Conservation (phyloP, 106 monocot species). For the Dendrobium catenatum region DNA sequence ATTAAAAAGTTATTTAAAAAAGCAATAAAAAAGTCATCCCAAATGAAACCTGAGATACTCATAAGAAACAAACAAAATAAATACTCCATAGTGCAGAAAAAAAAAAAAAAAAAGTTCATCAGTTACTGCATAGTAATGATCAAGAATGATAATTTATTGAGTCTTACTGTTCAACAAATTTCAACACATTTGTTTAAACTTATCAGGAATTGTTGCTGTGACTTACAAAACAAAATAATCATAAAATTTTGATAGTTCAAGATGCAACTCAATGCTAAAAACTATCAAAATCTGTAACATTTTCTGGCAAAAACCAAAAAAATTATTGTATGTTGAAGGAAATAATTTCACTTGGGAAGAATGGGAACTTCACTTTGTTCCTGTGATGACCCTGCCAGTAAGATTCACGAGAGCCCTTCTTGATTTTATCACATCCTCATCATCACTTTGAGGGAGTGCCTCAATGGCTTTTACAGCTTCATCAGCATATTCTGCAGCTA, state of each 20-base stretch:
- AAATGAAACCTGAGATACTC: too few species aligned
- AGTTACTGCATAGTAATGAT: too few species aligned
- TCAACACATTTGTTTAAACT: background rate
- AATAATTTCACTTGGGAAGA: background rate
- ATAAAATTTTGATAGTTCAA: background rate
- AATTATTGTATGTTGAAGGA: background rate
- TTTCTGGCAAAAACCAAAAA: too few species aligned
- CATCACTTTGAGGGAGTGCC: conserved; percentile 32
- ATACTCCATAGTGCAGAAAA: too few species aligned
- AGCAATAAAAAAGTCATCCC: too few species aligned
- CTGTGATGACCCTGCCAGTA: conserved; percentile 14
- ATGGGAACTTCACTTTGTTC: conserved; percentile 25
- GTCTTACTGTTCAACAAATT: background rate
- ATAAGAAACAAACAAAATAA: too few species aligned
- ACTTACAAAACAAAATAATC: background rate
- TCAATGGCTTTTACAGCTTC: conserved; percentile 40
- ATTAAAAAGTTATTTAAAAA: too few species aligned
- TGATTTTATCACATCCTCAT: conserved; percentile 37
- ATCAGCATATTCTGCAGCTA: conserved; percentile 36
- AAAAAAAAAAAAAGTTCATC: too few species aligned
- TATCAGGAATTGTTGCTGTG: background rate
- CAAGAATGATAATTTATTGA: background rate
- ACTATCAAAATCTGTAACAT: too few species aligned
- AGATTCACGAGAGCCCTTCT: conserved; percentile 37
- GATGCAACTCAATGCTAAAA: background rate